Base-by-base conservation (phyloP, 2,329 filamentous ascomycete genomes). In the Plectosphaerella plurivora region DNA sequence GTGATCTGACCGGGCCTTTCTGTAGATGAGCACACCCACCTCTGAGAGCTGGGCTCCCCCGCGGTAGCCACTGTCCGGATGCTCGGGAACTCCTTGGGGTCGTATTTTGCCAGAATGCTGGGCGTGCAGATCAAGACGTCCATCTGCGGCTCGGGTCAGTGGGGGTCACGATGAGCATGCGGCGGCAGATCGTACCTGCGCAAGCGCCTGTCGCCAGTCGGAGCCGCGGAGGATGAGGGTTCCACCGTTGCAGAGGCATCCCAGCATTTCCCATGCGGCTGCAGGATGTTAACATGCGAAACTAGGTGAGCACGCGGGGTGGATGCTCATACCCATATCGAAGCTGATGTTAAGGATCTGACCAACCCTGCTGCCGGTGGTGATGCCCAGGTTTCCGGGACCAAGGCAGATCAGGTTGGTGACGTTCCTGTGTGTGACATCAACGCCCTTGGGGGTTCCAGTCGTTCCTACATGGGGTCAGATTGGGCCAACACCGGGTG, bases 261-360 rank as follows among this genome's bases (percentile, higher is more conserved):
- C 73, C 11, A 83, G 71, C 12, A 83, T 77, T 55, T 83, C 81
- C 81, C 81, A 83, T 12, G 79, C 78, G n/a, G 77, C 80, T 81
- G 51, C 44, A 46, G 4, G 42, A 20, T 22, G 18, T n/a, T 16
- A n/a, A 15, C 9, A 14, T 35, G 5, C 11, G 24, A 9, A 33
- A 16, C 25, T 9, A 41, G 42, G 12, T 25, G 5, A 41, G n/a
- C 22, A 22, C 5, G 22, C 3, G 48, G 14, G 24, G 15, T 44
- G 49, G 8, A 35, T 16, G 5, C 16, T 65, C 76, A 58, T 68
- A 81, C 79, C 77, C 79, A 83, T 83, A 55, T 83, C 81, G 55
- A 83, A 84, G 47, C 77, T 77, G 46, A 84, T 74, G 56, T 78
- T 82, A 33, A 83, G 67, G 3, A 82, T 68, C 50, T 81, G 78